phyloP scores from a whole-genome alignment of 164 flowering plant genomes.

The Stephania japonica region DNA sequence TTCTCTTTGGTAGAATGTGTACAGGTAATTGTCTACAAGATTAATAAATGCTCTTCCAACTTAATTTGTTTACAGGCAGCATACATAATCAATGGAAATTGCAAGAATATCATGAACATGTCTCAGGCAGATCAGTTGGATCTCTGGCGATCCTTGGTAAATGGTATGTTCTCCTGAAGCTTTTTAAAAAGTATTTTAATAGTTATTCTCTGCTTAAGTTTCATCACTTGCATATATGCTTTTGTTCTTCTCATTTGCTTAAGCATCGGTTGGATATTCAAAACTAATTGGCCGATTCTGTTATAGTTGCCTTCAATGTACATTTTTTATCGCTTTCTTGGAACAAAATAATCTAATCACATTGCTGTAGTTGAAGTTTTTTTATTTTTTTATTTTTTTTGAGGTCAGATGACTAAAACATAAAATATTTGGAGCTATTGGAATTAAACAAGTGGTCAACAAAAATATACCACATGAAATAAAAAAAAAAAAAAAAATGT shows the following conservation, averaged over 20 bases:
- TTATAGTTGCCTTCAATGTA: background rate
- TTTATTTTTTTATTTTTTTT: too few relatives aligned
- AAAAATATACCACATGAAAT: too few relatives aligned
- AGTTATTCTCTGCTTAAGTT: background rate
- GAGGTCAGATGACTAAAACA: background rate
- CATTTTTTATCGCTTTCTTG: background rate
- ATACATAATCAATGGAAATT: constrained; percentile 83
- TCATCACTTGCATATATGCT: background rate
- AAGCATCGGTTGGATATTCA: background rate
- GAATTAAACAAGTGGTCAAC: too few relatives aligned
- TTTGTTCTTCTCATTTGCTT: background rate
- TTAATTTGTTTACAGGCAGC: constrained; percentile 59
- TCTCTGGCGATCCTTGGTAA: constrained; percentile 73
- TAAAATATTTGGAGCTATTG: background rate
- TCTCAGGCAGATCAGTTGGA: constrained; percentile 88
- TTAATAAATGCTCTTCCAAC: background rate
- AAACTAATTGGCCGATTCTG: too few relatives aligned
- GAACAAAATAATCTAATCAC: background rate
- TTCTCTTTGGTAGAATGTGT: background rate
- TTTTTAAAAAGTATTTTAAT: background rate
- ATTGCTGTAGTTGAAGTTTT: background rate
- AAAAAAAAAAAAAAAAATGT: too few relatives aligned
- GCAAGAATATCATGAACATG: constrained; percentile 97
- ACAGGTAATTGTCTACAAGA: background rate
- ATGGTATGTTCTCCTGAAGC: constrained; percentile 39